phyloP scores from a whole-genome alignment of 202 grass and related monocot species.

The Panicum virgatum region DNA sequence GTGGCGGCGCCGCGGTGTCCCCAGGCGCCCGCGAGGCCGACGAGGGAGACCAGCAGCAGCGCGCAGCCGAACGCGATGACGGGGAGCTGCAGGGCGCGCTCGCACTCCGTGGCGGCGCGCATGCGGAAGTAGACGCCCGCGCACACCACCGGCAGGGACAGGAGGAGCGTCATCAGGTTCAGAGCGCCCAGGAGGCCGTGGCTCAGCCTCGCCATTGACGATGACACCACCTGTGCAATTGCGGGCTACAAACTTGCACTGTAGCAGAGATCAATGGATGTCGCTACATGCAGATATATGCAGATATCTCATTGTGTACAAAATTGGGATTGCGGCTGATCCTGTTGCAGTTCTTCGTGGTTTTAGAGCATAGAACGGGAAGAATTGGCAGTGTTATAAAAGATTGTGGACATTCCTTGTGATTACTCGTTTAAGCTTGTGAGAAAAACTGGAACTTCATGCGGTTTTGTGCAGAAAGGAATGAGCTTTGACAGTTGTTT shows the following conservation, averaged over 20 bases:
- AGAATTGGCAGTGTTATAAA: neutral
- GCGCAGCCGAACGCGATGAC: conserved; percentile 52
- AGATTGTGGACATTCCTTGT: neutral
- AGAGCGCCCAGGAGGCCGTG: conserved; percentile 57
- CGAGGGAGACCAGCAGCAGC: conserved; percentile 54
- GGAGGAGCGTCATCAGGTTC: conserved; percentile 57
- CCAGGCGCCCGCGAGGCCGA: conserved; percentile 64
- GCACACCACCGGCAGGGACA: conserved; percentile 58
- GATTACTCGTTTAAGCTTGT: neutral
- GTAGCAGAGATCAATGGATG: neutral
- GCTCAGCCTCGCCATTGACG: conserved; percentile 59
- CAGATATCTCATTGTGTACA: neutral
- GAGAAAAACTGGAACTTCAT: neutral
- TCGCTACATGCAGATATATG: neutral
- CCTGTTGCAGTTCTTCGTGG: neutral
- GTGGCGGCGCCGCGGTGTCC: conserved; percentile 10
- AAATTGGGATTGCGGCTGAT: neutral
- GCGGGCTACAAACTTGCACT: neutral
- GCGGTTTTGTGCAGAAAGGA: conserved; percentile 1
- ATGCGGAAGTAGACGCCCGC: conserved; percentile 51
- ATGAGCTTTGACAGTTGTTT: conserved; percentile 1
- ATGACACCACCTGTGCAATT: neutral
- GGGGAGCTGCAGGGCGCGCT: conserved; percentile 54
- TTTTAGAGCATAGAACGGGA: neutral
- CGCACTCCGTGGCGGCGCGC: conserved; percentile 52